phyloP scores from a whole-genome alignment of 805 yeast genomes.

The Schwanniomyces occidentalis region DNA sequence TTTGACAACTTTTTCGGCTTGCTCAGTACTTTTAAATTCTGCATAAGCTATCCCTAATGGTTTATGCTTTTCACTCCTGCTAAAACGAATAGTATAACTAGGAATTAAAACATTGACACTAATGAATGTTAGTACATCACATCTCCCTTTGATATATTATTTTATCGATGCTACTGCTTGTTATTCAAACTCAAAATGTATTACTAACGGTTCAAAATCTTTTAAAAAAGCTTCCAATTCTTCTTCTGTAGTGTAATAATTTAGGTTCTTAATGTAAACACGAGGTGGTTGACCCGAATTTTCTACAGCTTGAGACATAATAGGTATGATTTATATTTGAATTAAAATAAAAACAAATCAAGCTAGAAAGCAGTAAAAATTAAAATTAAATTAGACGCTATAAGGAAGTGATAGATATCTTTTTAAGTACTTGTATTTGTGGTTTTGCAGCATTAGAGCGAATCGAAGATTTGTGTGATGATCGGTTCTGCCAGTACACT shows the following conservation, averaged over 20 bases:
- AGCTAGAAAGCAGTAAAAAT: too few relatives aligned
- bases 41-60: conserved; percentile 57
- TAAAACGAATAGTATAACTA: conserved; percentile 50
- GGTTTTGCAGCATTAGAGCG: too few relatives aligned
- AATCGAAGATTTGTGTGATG: too few relatives aligned
- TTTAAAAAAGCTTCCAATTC: conserved; percentile 48
- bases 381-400: too few relatives aligned
- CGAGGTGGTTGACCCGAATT: conserved; percentile 28
- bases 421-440: too few relatives aligned
- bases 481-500: too few relatives aligned
- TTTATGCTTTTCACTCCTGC: conserved; percentile 39
- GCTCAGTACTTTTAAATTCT: conserved; percentile 29
- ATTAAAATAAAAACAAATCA: too few relatives aligned
- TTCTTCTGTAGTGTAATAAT: conserved; percentile 51
- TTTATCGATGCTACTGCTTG: background rate
- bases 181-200: background rate
- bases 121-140: too few relatives aligned
- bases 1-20: conserved; percentile 27
- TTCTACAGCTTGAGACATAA: too few relatives aligned
- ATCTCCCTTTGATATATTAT: too few relatives aligned
- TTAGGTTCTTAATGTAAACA: conserved; percentile 56
- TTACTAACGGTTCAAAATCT: conserved; percentile 48
- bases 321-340: too few relatives aligned
- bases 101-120: conserved; percentile 50
- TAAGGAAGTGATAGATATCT: too few relatives aligned